Evolutionary conservation across 2,329 filamentous ascomycete species (phyloP), one percentile per base, ranked within the genome.

Genomic region (Ophiobolus disseminans): DNA sequence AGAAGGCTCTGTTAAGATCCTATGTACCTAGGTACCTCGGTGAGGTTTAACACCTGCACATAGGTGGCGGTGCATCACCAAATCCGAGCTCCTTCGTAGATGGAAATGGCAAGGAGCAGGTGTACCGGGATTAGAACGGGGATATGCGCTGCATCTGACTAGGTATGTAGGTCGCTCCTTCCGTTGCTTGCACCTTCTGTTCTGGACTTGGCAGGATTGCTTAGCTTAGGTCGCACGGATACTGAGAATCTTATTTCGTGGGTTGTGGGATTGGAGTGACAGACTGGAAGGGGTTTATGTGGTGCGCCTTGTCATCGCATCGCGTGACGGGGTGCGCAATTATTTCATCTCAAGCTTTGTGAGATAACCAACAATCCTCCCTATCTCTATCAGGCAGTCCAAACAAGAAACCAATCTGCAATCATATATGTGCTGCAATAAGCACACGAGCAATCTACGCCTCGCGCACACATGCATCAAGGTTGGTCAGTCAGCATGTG

Each of bases 301-400:
- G n/a, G n/a, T n/a, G n/a, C n/a, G n/a, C n/a, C n/a, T n/a, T n/a
- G n/a, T n/a, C n/a, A n/a, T n/a, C n/a, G n/a, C n/a, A n/a, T n/a
- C n/a, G n/a, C n/a, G n/a, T n/a, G n/a, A n/a, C n/a, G n/a, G n/a
- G n/a, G n/a, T n/a, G n/a, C n/a, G n/a, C n/a, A n/a, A n/a, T n/a
- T n/a, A n/a, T n/a, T n/a, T 48, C 46, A 40, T 40, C 40, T 39
- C 34, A 45, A 28, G 4, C 34, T 48, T 40, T 26, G 45, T 48
- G 19, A 37, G 31, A 9, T 20, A 20, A 14, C 41, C 22, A 25
- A n/a, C n/a, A n/a, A n/a, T n/a, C n/a, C n/a, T n/a, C n/a, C n/a
- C n/a, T n/a, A n/a, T n/a, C n/a, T n/a, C n/a, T n/a, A n/a, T 26
- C 23, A 28, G 25, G 10, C 25, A 3, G 10, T 4, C 9, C n/a